Evolutionary conservation across 768 basidiomycete species (phyloP).

Genomic region (Mycena floridula): DNA sequence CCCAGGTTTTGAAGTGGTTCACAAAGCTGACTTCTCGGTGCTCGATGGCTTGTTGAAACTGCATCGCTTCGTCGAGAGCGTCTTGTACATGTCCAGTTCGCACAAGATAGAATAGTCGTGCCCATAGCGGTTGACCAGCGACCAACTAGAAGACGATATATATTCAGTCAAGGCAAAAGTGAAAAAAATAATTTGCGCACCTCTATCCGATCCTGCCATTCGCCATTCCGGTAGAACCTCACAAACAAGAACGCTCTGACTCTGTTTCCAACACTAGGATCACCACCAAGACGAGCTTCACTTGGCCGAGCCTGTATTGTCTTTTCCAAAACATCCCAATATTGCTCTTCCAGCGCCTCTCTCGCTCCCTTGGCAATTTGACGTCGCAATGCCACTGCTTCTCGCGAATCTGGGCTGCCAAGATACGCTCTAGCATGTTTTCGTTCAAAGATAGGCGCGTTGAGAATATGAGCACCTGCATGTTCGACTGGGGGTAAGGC

Average conservation of each 20-base stretch:
- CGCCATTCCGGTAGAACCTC: conserved; percentile 69
- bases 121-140: conserved; percentile 88
- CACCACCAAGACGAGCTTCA: conserved; percentile 86
- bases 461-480: conserved; percentile 76
- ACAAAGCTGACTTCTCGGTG: conserved; percentile 81
- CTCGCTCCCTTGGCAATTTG: conserved; percentile 76
- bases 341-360: conserved; percentile 84
- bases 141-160: conserved; percentile 60
- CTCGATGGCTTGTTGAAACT: conserved; percentile 64
- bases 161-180: not conserved
- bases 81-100: conserved; percentile 80
- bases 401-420: conserved; percentile 56
- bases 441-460: conserved; percentile 73
- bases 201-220: conserved; percentile 89
- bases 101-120: conserved; percentile 87
- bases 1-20: conserved; percentile 76
- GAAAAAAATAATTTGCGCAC: conserved; percentile 32
- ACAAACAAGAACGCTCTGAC: conserved; percentile 84
- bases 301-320: conserved; percentile 75
- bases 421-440: conserved; percentile 80
- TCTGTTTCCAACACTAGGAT: conserved; percentile 86
- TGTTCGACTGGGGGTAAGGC: conserved; percentile 72
- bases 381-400: conserved; percentile 56
- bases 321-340: conserved; percentile 77
- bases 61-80: conserved; percentile 69